Base-by-base conservation (phyloP, 306 rosid species). In the Gillenia trifoliata region DNA sequence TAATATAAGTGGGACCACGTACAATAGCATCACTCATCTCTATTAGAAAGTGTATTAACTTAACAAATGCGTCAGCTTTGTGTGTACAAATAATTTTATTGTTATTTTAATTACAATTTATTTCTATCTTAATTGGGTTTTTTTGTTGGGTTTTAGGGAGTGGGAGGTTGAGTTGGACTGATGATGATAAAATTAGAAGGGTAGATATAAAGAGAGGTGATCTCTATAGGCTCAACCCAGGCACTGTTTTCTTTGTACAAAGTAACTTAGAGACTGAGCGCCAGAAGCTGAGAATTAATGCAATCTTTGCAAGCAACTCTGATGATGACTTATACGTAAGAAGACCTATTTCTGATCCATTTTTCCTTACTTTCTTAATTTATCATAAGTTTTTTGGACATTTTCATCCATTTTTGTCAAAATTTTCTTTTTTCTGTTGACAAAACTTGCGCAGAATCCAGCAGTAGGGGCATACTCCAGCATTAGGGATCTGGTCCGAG, bases 401-500 rank as follows among this genome's bases (percentile, higher is more conserved):
- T 19, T 17, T 17, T 40, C 20, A 19, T 31, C 56, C 66, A 25
- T 3, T 25, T 13, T 3, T 30, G 22, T 12, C 4, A 30, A 9
- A 67, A 52, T 15, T 36, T 9, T 31, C 2, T 31, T 52, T 13
- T 36, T 61, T 34, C 11, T 64, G 47, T 50, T 26, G n/a, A 47
- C 52, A 49, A 74, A 11, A 50, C 34, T 12, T 6, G 43, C 77
- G 80, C 87, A 91, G 96, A 88, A 88, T 57, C 85, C 93, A 9
- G 38, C 72, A 29, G 77, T 90, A 11, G 93, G 97, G 70, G 93
- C 93, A 33, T 94, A 94, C 85, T 90, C 98, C 20, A 83, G 87
- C 75, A 69, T 94, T 75, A 70, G 77, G 45, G 80, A 88, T 68
- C 78, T 90, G 26, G 80, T 94, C 57, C 78, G 81, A 11, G 95